Conservation (phyloP, 108 stramenopile species). For the Asterionellopsis glacialis region DNA sequence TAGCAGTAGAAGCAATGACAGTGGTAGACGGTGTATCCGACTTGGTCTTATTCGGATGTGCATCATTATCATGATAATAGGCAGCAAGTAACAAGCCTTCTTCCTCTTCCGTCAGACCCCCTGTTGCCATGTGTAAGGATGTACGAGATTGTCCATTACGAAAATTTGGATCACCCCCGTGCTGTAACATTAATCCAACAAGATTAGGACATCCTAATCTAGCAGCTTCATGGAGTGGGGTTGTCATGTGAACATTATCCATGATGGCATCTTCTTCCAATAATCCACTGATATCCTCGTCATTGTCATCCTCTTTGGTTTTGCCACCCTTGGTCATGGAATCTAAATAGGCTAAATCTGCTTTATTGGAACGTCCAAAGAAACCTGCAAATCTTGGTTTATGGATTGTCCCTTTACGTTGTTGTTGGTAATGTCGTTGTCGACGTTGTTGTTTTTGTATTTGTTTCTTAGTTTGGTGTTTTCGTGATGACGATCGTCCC, state of each 20-base stretch:
- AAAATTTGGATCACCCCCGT: constrained; percentile 20
- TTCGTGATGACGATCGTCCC: not conserved
- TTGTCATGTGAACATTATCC: constrained; percentile 21
- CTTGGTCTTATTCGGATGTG: not conserved
- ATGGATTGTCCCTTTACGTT: not conserved
- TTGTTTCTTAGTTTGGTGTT: not conserved
- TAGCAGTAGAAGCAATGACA: not conserved
- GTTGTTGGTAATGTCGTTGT: not conserved
- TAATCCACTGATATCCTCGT: not conserved
- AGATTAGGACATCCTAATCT: constrained; percentile 28
- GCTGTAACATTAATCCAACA: constrained; percentile 24
- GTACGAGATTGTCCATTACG: constrained; percentile 35
- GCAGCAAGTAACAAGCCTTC: not conserved
- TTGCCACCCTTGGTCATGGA: constrained; percentile 4
- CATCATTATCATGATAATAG: not conserved
- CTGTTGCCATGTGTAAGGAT: constrained; percentile 33
- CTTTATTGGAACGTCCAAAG: too few relatives aligned
- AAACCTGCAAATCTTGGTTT: too few relatives aligned
- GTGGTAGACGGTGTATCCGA: too few relatives aligned
- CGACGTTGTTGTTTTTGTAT: not conserved
- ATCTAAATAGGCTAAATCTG: not conserved
- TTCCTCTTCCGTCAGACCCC: constrained; percentile 24
- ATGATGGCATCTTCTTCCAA: not conserved
- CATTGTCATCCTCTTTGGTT: not conserved
- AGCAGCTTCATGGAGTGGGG: constrained; percentile 54